Evolutionary conservation across 1,284 basidiomycete species (phyloP).

Genomic region (Boletus sp.): DNA sequence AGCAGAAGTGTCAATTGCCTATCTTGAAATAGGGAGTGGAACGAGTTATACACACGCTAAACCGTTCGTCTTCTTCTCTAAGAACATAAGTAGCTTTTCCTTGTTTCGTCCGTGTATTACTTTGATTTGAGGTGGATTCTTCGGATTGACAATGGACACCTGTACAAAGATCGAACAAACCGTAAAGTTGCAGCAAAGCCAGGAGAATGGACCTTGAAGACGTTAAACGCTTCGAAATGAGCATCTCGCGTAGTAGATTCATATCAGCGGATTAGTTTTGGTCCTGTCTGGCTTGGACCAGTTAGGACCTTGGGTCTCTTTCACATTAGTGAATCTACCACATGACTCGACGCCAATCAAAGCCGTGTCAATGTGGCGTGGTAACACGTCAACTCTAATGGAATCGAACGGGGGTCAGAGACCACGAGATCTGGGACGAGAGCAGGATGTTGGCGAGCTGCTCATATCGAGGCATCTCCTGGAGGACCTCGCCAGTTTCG

Average conservation of each 20-base stretch:
- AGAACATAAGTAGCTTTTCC: conserved; percentile 88
- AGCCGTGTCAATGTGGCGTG: conserved; percentile 94
- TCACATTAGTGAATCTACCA: conserved; percentile 95
- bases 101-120: conserved; percentile 88
- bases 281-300: too few relatives aligned
- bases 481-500: conserved; percentile 97
- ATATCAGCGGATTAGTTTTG: too few relatives aligned
- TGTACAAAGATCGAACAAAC: conserved; percentile 28
- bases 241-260: conserved; percentile 97
- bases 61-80: conserved; percentile 96
- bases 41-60: conserved; percentile 53
- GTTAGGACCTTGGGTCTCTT: too few relatives aligned
- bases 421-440: conserved; percentile 22
- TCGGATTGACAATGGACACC: conserved; percentile 99
- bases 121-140: conserved; percentile 96
- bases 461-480: conserved; percentile 96
- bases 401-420: too few relatives aligned
- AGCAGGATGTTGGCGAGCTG: conserved; percentile 86
- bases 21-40: background rate
- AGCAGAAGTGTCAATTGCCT: background rate
- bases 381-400: conserved; percentile 94
- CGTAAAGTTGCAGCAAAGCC: background rate
- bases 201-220: conserved; percentile 80
- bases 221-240: conserved; percentile 99
- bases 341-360: conserved; percentile 98